Conservation (phyloP, 176 grass and related monocot species). For the Tuctoria greenei region DNA sequence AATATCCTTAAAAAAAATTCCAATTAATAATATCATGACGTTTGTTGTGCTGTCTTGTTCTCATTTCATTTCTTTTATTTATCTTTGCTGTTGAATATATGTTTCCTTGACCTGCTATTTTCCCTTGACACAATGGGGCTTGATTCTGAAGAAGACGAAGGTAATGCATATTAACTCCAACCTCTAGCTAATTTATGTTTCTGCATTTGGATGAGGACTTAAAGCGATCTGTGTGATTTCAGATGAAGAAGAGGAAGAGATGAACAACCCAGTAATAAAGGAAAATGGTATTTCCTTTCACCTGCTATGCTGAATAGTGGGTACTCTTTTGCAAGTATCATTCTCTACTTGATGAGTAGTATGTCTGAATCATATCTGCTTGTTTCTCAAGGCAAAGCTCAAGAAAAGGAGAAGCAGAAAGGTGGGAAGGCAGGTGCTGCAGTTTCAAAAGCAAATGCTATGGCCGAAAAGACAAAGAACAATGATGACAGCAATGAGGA, state of each 20-base stretch:
- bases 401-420: conserved; percentile 41
- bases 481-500: conserved; percentile 36
- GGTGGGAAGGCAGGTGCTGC: conserved; percentile 33
- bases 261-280: neutral
- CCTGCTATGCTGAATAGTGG: neutral
- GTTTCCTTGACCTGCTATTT: conserved; percentile 41
- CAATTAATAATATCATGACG: neutral
- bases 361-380: neutral
- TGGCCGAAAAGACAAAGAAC: conserved; percentile 18
- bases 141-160: conserved; percentile 46
- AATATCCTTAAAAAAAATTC: conserved; percentile 57
- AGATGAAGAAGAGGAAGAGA: conserved; percentile 44
- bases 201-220: neutral
- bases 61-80: neutral
- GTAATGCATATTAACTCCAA: neutral
- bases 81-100: neutral
- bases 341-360: neutral
- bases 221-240: neutral
- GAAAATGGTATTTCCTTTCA: conserved; percentile 37
- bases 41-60: neutral
- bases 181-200: neutral
- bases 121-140: conserved; percentile 31
- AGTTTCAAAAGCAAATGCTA: conserved; percentile 39
- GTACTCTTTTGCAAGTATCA: neutral
- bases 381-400: conserved; percentile 41